Conservation (phyloP, 352 stramenopile species). For the Lagenidium giganteum region DNA sequence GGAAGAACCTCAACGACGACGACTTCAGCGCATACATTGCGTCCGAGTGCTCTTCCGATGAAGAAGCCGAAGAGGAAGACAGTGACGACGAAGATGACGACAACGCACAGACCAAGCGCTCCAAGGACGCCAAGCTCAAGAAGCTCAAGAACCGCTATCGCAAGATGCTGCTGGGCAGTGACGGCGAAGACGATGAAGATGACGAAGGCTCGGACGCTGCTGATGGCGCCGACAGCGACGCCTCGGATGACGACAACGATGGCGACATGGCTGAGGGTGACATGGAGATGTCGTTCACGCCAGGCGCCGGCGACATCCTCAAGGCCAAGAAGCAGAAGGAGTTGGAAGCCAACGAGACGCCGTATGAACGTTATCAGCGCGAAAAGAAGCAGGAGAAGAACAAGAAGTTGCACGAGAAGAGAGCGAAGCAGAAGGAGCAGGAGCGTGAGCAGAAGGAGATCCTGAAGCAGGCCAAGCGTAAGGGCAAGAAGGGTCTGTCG, state of each 20-base stretch:
- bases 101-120: conserved; percentile 35
- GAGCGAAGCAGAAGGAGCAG: conserved; percentile 47
- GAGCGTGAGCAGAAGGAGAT: conserved; percentile 60
- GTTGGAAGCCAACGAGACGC: conserved; percentile 71
- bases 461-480: conserved; percentile 67
- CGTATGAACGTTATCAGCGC: conserved; percentile 77
- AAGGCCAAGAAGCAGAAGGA: conserved; percentile 75
- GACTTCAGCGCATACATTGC: conserved; percentile 94
- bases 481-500: conserved; percentile 26
- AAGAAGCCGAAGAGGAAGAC: conserved; percentile 40
- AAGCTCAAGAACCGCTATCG: conserved; percentile 79
- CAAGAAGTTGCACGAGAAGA: conserved; percentile 78
- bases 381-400: conserved; percentile 88
- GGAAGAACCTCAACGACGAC: conserved; percentile 86
- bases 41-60: conserved; percentile 68
- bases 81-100: conserved; percentile 34
- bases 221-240: conserved; percentile 9
- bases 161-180: conserved; percentile 71
- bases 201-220: conserved; percentile 26
- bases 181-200: conserved; percentile 55
- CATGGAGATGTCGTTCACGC: conserved; percentile 85
- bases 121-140: conserved; percentile 65
- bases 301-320: conserved; percentile 58
- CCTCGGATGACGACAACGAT: conserved; percentile 2
- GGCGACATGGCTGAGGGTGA: conserved; percentile 28